Evolutionary conservation across 202 grass and related monocot genomes (phyloP).

Genomic region (Elaeis oleifera): DNA sequence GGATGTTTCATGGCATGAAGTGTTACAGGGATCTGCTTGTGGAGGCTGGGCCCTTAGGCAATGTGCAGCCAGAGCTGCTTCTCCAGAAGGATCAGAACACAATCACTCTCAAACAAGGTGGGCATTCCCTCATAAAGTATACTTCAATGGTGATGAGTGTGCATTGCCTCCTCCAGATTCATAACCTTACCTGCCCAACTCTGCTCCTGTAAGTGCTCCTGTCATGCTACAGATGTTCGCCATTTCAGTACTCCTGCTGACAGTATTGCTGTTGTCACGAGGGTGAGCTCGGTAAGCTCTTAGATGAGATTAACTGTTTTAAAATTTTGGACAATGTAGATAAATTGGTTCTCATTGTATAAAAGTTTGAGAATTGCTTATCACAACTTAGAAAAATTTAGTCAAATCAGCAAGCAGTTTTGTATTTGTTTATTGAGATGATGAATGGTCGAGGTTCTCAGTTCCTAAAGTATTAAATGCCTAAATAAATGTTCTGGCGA

Average conservation of each 20-base stretch:
- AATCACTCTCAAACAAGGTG: constrained; percentile 87
- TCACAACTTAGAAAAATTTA: too few relatives aligned
- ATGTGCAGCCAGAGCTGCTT: constrained; percentile 85
- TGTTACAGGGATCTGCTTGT: constrained; percentile 87
- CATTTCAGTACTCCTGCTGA: constrained; percentile 8
- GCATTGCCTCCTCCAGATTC: constrained; percentile 52
- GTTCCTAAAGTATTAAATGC: too few relatives aligned
- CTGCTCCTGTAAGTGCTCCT: constrained; percentile 16
- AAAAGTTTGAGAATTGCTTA: too few relatives aligned
- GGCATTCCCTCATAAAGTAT: constrained; percentile 86
- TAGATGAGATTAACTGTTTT: too few relatives aligned
- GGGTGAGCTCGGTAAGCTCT: constrained; percentile 19
- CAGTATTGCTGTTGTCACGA: constrained; percentile 9
- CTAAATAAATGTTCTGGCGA: too few relatives aligned
- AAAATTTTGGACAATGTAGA: too few relatives aligned
- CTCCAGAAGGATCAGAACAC: constrained; percentile 62
- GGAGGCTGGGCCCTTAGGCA: constrained; percentile 76
- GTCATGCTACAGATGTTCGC: not conserved
- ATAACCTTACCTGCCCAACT: constrained; percentile 72
- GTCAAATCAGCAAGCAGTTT: too few relatives aligned
- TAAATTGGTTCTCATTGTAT: too few relatives aligned
- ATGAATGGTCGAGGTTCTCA: too few relatives aligned
- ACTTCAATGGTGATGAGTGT: constrained; percentile 96
- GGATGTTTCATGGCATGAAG: constrained; percentile 88
- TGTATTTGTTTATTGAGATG: too few relatives aligned